Evolutionary conservation across 75 land plant genomes (phyloP).

Genomic region (Picea sitchensis): DNA sequence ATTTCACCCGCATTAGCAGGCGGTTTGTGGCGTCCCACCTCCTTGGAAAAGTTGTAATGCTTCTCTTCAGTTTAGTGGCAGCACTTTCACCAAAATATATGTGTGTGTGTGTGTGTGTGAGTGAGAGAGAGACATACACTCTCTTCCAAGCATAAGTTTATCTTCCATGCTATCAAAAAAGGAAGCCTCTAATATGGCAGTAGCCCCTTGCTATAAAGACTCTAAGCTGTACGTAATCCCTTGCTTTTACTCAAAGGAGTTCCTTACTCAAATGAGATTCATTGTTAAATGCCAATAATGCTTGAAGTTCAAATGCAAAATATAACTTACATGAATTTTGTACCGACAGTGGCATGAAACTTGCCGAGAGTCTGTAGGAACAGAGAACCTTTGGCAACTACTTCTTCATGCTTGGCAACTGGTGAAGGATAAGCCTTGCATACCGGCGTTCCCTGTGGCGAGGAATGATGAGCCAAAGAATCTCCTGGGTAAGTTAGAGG

Average conservation of each 20-base stretch:
- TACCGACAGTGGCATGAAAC: constrained; percentile 67
- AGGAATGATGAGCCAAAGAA: background rate
- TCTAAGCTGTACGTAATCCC: background rate
- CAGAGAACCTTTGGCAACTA: constrained; percentile 35
- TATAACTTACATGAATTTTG: constrained; percentile 72
- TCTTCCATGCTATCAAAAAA: background rate
- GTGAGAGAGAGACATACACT: too few relatives aligned
- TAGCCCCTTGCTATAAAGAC: background rate
- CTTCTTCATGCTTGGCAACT: constrained; percentile 58
- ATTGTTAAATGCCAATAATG: background rate
- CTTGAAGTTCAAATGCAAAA: background rate
- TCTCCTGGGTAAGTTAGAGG: background rate
- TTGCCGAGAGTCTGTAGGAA: constrained; percentile 69
- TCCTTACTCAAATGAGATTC: background rate
- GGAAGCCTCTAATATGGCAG: background rate
- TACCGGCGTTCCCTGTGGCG: background rate
- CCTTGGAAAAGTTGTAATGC: too few relatives aligned
- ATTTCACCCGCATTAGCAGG: too few relatives aligned
- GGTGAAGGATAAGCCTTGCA: constrained; percentile 47
- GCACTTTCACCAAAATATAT: too few relatives aligned
- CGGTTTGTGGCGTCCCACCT: too few relatives aligned
- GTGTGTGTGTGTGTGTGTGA: too few relatives aligned
- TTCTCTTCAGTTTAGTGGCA: too few relatives aligned
- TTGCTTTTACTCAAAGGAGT: background rate
- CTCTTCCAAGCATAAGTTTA: background rate